Percentiles rank a stretch among this genome's conserved stretches.
phyloP scores from a whole-genome alignment of 371 early-diverging fungal species.

The Apophysomyces sp. region DNA sequence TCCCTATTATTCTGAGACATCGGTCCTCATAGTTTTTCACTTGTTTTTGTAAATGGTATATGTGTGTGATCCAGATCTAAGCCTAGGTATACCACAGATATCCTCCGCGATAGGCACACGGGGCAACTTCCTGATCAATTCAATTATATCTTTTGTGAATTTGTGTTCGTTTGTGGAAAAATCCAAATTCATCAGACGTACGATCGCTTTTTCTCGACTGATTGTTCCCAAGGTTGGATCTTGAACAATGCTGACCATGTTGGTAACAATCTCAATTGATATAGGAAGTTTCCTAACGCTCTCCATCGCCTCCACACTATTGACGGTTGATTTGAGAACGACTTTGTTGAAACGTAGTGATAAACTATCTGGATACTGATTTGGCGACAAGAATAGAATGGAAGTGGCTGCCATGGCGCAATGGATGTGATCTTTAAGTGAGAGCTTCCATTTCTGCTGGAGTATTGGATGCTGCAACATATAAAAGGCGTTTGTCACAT shows the following conservation, averaged over 20 bases:
- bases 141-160: slow-evolving; percentile 13
- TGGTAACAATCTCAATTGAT: slow-evolving; percentile 13
- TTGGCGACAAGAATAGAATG: slow-evolving; percentile 19
- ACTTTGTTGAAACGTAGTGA: slow-evolving; percentile 12
- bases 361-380: slow-evolving; percentile 22
- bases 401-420: slow-evolving; percentile 15
- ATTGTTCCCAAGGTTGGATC: slow-evolving; percentile 13
- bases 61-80: too few species aligned
- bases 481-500: slow-evolving; percentile 19
- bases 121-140: slow-evolving; percentile 19
- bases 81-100: too few species aligned
- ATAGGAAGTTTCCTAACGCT: slow-evolving; percentile 14
- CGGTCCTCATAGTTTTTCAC: too few species aligned
- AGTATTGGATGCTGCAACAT: slow-evolving; percentile 12
- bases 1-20: too few species aligned
- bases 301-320: slow-evolving; percentile 14
- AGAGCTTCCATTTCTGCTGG: slow-evolving; percentile 20
- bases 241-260: slow-evolving; percentile 13
- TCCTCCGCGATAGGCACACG: slow-evolving; percentile 10
- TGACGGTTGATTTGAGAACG: slow-evolving; percentile 13
- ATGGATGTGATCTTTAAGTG: slow-evolving; percentile 22
- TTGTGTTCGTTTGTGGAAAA: slow-evolving; percentile 16
- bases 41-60: too few species aligned
- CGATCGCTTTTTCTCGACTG: slow-evolving; percentile 17
- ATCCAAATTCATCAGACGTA: slow-evolving; percentile 15